phyloP scores from a whole-genome alignment of 2,329 filamentous ascomycete species.

The Sporothrix schenckii region DNA sequence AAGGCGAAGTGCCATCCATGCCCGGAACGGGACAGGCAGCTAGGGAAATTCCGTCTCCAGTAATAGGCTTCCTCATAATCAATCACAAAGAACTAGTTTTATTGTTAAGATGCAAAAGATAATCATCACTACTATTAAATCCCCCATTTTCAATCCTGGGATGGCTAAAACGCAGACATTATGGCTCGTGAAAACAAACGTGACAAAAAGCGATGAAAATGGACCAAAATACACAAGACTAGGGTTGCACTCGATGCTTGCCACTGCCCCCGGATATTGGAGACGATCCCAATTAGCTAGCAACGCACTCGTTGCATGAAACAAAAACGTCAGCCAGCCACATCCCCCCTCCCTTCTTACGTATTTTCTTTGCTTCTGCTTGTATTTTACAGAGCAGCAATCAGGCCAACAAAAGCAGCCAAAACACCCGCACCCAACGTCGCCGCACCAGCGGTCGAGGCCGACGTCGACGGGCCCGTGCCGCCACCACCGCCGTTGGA shows the following conservation, averaged over 20 bases:
- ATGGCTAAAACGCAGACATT: constrained; percentile 7
- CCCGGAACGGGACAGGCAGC: too few relatives aligned
- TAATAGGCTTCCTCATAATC: not conserved
- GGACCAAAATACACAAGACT: not conserved
- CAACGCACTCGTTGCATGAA: not conserved
- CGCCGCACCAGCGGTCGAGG: constrained; percentile 16
- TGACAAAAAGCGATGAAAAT: not conserved
- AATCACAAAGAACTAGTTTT: too few relatives aligned
- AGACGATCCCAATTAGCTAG: not conserved
- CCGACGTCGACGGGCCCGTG: constrained; percentile 10
- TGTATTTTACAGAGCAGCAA: constrained; percentile 30
- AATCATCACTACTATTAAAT: not conserved
- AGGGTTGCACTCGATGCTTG: not conserved
- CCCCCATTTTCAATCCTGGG: constrained; percentile 1
- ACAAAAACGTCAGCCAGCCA: not conserved
- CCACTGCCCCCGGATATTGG: not conserved
- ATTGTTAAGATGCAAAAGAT: not conserved
- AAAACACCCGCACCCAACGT: constrained; percentile 26
- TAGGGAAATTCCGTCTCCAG: not conserved
- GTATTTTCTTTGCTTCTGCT: too few relatives aligned
- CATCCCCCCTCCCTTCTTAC: not conserved
- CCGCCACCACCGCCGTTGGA: constrained; percentile 15
- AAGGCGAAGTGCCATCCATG: not conserved
- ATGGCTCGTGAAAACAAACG: constrained; percentile 7
- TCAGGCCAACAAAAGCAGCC: constrained; percentile 26